Percentiles rank a stretch among this genome's conserved stretches.
These are phyloP conservation scores for Solanum pennellii DNA, from an alignment of 257 asterid species.

Conservation along the genomic window DNA sequence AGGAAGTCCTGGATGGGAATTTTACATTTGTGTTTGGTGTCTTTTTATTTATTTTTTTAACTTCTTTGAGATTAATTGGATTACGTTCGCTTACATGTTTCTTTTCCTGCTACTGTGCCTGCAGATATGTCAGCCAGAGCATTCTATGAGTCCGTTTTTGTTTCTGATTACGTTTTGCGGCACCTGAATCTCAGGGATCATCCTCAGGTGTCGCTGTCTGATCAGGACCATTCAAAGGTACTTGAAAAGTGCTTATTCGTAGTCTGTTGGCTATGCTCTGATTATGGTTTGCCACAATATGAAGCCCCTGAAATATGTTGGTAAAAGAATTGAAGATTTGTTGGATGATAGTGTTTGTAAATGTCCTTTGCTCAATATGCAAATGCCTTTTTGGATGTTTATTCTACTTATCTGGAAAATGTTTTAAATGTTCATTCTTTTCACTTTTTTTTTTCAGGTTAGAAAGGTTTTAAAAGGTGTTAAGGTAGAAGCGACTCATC, in stretches of 20 bases:
- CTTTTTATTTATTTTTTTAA: background rate
- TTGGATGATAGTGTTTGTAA: background rate
- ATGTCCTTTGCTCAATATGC: background rate
- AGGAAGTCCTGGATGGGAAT: background rate
- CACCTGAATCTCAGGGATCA: slow-evolving; percentile 30
- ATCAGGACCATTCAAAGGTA: slow-evolving; percentile 69
- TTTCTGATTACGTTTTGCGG: slow-evolving; percentile 21
- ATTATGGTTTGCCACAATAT: background rate
- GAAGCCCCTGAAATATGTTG: background rate
- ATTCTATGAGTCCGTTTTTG: slow-evolving; percentile 46
- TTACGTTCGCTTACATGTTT: background rate
- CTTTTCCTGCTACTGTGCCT: background rate
- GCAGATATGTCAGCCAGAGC: slow-evolving; percentile 80
- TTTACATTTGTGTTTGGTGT: background rate
- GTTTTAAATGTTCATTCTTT: background rate
- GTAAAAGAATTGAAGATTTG: background rate
- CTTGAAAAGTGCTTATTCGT: background rate
- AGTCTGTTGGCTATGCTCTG: background rate
- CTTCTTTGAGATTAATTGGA: background rate
- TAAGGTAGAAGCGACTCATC: slow-evolving; percentile 29
- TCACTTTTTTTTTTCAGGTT: slow-evolving; percentile 19
- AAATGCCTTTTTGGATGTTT: background rate
- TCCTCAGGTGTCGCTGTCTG: slow-evolving; percentile 23
- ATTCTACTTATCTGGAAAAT: background rate
- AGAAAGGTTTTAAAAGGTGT: slow-evolving; percentile 40